Evolutionary conservation across 176 grass and related monocot genomes (phyloP), one percentile per base, ranked within the genome.

Genomic region (Guadua angustifolia): DNA sequence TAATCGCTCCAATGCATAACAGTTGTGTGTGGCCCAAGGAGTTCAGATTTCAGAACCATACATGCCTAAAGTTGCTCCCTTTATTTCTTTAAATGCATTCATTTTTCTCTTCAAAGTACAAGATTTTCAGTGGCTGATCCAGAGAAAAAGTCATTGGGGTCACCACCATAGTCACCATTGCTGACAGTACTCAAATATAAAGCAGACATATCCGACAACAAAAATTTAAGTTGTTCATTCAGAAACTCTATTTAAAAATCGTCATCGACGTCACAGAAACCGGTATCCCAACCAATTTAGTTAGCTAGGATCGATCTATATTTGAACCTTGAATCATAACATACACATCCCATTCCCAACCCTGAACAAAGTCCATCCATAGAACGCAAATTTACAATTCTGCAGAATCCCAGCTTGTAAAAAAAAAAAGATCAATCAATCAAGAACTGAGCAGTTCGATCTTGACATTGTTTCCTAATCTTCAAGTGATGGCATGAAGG

Each of bases 1-100:
- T 74, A 18, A 55, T 74, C 71, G 1, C 50, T 55, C 83, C 83
- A 33, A 26, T 22, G 59, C 42, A 79, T 6, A 15, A 35, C 33
- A 66, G 58, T 80, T 35, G 52, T 80, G 76, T 71, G 74, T 73
- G 84, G 66, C 50, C 84, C 84, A 71, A 46, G 44, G 33, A 12
- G 24, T 59, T 79, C 3, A 78, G 14, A 55, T 55, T 55, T 55
- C 12, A 79, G n/a, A 71, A 59, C 4, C 29, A 60, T 63, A 24
- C 26, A n/a, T 42, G 66, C 32, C 66, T 51, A 86, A 73, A 55
- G n/a, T 57, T 53, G 16, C 9, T 13, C 49, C 21, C 68, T 60
- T 44, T 73, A 16, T 42, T 80, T 73, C 57, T 80, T 79, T 79
- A 50, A 85, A 50, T 29, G 58, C 17, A 16, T 32, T 10, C 56